phyloP scores from a whole-genome alignment of 176 grass and related monocot species.

The Oryza officinalis region DNA sequence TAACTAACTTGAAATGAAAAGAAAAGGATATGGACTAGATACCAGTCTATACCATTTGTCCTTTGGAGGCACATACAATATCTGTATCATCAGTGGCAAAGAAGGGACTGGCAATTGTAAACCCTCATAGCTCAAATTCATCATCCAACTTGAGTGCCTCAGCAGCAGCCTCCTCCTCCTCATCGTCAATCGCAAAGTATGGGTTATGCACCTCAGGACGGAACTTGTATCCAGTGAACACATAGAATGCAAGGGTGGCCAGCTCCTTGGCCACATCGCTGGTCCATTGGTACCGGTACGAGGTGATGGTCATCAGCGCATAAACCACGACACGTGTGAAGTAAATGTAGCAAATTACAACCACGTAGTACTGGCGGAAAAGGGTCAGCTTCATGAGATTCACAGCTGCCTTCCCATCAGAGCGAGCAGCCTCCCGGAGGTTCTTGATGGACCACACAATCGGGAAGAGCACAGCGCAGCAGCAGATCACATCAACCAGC shows the following conservation, averaged over 20 bases:
- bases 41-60: conserved; percentile 52
- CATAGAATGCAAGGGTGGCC: conserved; percentile 86
- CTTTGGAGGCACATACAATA: conserved; percentile 44
- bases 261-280: conserved; percentile 76
- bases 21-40: conserved; percentile 53
- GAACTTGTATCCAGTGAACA: conserved; percentile 87
- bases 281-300: conserved; percentile 86
- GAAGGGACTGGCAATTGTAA: conserved; percentile 9
- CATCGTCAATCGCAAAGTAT: conserved; percentile 79
- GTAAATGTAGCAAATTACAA: conserved; percentile 99
- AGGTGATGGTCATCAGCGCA: conserved; percentile 84
- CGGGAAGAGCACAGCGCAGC: conserved; percentile 87
- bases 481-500: conserved; percentile 92
- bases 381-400: conserved; percentile 98
- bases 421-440: conserved; percentile 87
- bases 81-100: conserved; percentile 20
- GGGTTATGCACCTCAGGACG: conserved; percentile 87
- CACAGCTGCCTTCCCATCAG: conserved; percentile 80
- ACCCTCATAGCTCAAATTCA: conserved; percentile 84
- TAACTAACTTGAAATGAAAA: conserved; percentile 40
- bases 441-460: conserved; percentile 99
- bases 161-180: conserved; percentile 83
- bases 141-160: conserved; percentile 93
- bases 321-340: conserved; percentile 94
- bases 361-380: conserved; percentile 95